Evolutionary conservation across 805 yeast genomes (phyloP), one percentile per base, ranked within the genome.

Genomic region (Schwanniomyces pseudopolymorphus): DNA sequence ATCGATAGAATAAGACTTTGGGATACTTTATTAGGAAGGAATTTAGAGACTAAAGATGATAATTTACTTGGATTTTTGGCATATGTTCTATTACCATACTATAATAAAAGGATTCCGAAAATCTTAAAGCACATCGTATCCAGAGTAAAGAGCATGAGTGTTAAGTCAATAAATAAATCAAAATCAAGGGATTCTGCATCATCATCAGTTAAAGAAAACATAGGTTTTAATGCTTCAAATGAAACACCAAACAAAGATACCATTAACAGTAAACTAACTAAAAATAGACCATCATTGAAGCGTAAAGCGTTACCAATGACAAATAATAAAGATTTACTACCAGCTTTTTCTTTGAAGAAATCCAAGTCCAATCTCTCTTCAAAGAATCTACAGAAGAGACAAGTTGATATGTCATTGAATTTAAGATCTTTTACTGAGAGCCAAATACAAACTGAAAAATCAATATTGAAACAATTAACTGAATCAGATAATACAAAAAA

Each of bases 1-100:
- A 56, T 80, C 2, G 86, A 81, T 56, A 75, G 80, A 49, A 62
- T 81, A 52, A 74, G 77, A 22, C 72, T 82, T 27, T 70, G 81
- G 70, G 85, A 81, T 51, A 69, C 79, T 5, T 56, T 82, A 16
- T 47, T 72, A 17, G 70, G 70, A 1, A 66, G 68, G 8, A 50
- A 60, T 0, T 60, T 54, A 10, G 49, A 55, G 5, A 58, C 60
- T 24, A 66, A 64, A 36, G 78, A 74, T 39, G 63, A 69, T 5
- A 70, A 75, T 11, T 64, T 76, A 0, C 51, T 60, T 16, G 82
- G 80, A 3, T 81, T 79, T 54, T 60, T 79, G 33, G 79, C 74
- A 3, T 76, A 75, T 50, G 79, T 81, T 7, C 48, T 82, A 2
- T 69, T 81, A 1, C 85, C 86, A 0, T 79, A 74, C 58, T 82